Conservation (phyloP, 371 early-diverging fungal species). For the Phascolomyces articulosus region DNA sequence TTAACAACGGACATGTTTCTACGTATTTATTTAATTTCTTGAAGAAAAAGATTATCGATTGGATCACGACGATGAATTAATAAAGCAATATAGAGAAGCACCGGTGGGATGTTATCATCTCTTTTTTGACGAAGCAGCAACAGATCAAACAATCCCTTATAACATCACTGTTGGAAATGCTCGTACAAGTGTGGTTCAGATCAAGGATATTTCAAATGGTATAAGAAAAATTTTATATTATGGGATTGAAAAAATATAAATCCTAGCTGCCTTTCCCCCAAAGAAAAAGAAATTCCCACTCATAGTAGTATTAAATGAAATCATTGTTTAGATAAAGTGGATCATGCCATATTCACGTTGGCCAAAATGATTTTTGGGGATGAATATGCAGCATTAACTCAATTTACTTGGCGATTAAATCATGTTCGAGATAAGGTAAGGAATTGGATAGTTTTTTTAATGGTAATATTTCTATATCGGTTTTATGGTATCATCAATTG, state of each 20-base stretch:
- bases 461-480: no score
- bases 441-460: no score
- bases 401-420: constrained; percentile 13
- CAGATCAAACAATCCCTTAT: not conserved
- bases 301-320: not conserved
- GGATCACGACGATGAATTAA: not conserved
- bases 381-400: constrained; percentile 15
- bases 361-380: constrained; percentile 8
- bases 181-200: constrained; percentile 23
- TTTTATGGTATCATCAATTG: no score
- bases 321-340: constrained; percentile 10
- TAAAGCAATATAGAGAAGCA: constrained; percentile 10
- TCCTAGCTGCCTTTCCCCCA: no score
- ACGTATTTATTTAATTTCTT: not conserved
- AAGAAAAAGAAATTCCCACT: no score
- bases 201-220: constrained; percentile 7
- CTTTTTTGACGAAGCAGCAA: constrained; percentile 11
- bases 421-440: constrained; percentile 20
- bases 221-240: not conserved
- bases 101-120: constrained; percentile 31
- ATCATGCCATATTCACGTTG: constrained; percentile 1
- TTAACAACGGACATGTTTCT: no score
- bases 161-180: constrained; percentile 25
- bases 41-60: constrained; percentile 5
- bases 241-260: no score